A percentile compares a stretch with the other conserved stretches of the same genome.
These are phyloP conservation scores for Fusarium floridanum DNA, from an alignment of 2,329 filamentous ascomycete species.

Conservation along the genomic window DNA sequence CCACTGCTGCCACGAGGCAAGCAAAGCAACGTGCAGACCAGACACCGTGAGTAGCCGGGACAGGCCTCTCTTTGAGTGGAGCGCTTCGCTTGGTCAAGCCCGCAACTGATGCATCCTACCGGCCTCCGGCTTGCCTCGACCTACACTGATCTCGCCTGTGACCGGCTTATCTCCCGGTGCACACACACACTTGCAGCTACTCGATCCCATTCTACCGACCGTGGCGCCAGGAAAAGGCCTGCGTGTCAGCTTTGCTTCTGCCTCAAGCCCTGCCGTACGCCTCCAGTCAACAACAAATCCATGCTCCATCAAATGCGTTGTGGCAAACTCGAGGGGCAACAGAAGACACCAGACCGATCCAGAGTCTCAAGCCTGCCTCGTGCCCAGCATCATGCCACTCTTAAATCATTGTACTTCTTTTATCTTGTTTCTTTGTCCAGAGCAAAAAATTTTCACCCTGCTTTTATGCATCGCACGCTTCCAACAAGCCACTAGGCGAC, in stretches of 20 bases:
- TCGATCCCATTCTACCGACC: slow-evolving; percentile 14
- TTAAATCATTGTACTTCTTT: slow-evolving; percentile 15
- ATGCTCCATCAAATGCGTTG: neutral
- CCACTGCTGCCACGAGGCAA: slow-evolving; percentile 28
- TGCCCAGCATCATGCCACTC: slow-evolving; percentile 23
- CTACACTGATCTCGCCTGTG: slow-evolving; percentile 5
- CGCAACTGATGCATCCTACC: slow-evolving; percentile 26
- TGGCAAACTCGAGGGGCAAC: slow-evolving; percentile 9
- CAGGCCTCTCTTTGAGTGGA: slow-evolving; percentile 30
- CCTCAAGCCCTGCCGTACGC: neutral
- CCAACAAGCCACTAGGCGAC: slow-evolving; percentile 10
- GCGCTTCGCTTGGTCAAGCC: slow-evolving; percentile 16
- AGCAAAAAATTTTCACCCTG: neutral
- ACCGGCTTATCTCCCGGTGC: slow-evolving; percentile 37
- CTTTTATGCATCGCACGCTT: neutral
- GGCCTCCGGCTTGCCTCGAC: slow-evolving; percentile 26
- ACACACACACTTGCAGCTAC: slow-evolving; percentile 16
- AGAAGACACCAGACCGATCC: slow-evolving; percentile 2
- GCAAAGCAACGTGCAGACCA: slow-evolving; percentile 13
- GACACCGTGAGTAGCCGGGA: slow-evolving; percentile 36
- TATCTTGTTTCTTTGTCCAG: neutral
- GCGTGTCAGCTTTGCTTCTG: slow-evolving; percentile 12
- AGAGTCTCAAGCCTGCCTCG: neutral
- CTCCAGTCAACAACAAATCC: neutral
- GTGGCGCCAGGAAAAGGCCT: slow-evolving; percentile 14